Evolutionary conservation across 2,329 filamentous ascomycete species (phyloP).

Genomic region (Teratosphaeria epicoccoides): DNA sequence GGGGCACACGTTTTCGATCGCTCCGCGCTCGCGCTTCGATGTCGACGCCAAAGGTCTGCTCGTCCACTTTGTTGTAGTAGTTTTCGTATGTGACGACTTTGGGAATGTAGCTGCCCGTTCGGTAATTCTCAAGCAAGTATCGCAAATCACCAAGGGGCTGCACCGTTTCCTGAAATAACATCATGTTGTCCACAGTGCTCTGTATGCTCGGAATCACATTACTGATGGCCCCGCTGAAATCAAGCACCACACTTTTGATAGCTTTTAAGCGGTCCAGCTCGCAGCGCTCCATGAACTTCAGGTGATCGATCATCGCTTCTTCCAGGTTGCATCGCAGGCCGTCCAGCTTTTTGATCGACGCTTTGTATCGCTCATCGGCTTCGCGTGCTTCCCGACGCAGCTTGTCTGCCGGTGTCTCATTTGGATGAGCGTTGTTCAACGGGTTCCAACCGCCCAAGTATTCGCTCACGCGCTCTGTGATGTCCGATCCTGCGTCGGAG

Average conservation of each 20-base stretch:
- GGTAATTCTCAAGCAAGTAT: slow-evolving; percentile 93
- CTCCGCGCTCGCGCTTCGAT: slow-evolving; percentile 88
- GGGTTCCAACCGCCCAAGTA: slow-evolving; percentile 90
- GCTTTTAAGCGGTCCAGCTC: slow-evolving; percentile 93
- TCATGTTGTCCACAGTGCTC: slow-evolving; percentile 95
- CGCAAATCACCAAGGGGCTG: slow-evolving; percentile 82
- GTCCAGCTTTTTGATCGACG: slow-evolving; percentile 73
- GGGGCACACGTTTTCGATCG: slow-evolving; percentile 88
- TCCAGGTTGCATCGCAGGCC: slow-evolving; percentile 88
- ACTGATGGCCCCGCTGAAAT: slow-evolving; percentile 94
- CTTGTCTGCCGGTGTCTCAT: slow-evolving; percentile 80
- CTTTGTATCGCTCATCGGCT: slow-evolving; percentile 88
- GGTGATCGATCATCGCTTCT: slow-evolving; percentile 82
- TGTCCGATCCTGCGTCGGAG: slow-evolving; percentile 15
- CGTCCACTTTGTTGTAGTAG: slow-evolving; percentile 96
- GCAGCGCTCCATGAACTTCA: slow-evolving; percentile 94
- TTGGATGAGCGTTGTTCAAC: slow-evolving; percentile 78
- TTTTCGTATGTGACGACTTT: slow-evolving; percentile 93
- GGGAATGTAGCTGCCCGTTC: slow-evolving; percentile 84
- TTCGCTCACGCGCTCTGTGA: slow-evolving; percentile 62
- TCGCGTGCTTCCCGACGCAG: slow-evolving; percentile 82
- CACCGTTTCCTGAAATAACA: slow-evolving; percentile 98
- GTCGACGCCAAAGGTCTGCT: slow-evolving; percentile 95
- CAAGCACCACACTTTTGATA: slow-evolving; percentile 93
- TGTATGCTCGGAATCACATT: slow-evolving; percentile 96